Conservation (phyloP, 2,329 filamentous ascomycete genomes). For the Pseudogymnoascus sp. region DNA sequence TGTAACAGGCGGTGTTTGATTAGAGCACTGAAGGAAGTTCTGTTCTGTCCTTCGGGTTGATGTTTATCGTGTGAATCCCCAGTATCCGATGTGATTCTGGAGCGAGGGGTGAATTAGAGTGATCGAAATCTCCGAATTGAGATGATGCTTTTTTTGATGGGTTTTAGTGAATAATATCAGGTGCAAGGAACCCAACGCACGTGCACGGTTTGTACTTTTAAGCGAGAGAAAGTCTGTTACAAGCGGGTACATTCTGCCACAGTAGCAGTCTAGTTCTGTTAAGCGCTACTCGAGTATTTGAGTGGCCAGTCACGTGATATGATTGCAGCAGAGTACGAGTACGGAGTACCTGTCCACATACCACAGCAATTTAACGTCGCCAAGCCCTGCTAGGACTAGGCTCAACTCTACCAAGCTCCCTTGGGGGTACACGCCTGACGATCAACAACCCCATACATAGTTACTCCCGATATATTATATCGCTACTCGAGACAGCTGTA, state of each 20-base stretch:
- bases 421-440: neutral
- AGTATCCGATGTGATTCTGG: conserved; percentile 6
- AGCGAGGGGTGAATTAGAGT: conserved; percentile 4
- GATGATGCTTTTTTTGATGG: conserved; percentile 10
- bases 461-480: neutral
- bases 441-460: conserved; percentile 3
- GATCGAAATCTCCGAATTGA: conserved; percentile 8
- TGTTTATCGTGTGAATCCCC: conserved; percentile 8
- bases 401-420: conserved; percentile 7
- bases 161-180: conserved; percentile 10
- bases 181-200: conserved; percentile 9
- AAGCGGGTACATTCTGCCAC: no score
- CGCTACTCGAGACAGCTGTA: neutral
- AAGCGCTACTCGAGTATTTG: neutral
- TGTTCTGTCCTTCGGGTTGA: conserved; percentile 7
- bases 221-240: neutral
- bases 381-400: conserved; percentile 4
- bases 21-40: neutral
- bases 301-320: neutral
- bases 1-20: neutral
- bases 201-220: conserved; percentile 8
- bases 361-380: conserved; percentile 3
- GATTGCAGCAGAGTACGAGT: neutral
- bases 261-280: neutral
- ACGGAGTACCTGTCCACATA: no score